Conservation (phyloP, 148 eudicot species). For the Rhododendron ferrugineum region DNA sequence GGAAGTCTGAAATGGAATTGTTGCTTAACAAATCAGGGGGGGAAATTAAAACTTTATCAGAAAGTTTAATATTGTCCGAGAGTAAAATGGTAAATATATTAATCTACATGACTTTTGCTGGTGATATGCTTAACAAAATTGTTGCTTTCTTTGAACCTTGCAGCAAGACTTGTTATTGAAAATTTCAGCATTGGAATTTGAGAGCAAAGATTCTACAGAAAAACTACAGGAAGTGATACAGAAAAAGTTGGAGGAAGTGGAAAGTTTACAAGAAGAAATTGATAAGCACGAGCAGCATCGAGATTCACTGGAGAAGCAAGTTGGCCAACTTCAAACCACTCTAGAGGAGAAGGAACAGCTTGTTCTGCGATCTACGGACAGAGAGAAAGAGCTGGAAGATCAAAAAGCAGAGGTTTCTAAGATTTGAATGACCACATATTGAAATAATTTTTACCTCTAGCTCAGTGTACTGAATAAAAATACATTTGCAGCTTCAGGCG, state of each 20-base stretch:
- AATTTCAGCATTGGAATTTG: slow-evolving; percentile 47
- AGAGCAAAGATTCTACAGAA: slow-evolving; percentile 45
- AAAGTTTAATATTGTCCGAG: slow-evolving; percentile 45
- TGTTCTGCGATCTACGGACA: slow-evolving; percentile 41
- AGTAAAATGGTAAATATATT: slow-evolving; percentile 48
- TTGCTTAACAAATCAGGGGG: slow-evolving; percentile 48
- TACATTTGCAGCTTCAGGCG: slow-evolving; percentile 45
- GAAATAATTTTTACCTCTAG: slow-evolving; percentile 2
- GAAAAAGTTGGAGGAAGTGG: slow-evolving; percentile 54
- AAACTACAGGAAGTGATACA: slow-evolving; percentile 55
- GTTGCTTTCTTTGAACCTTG: slow-evolving; percentile 15
- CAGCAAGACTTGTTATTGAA: slow-evolving; percentile 62
- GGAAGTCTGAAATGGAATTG: slow-evolving; percentile 49
- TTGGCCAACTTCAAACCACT: slow-evolving; percentile 32
- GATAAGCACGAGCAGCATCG: slow-evolving; percentile 40
- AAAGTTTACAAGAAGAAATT: slow-evolving; percentile 46
- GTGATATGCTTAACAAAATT: neutral
- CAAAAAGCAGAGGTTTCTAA: slow-evolving; percentile 59
- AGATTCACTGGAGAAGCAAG: slow-evolving; percentile 49
- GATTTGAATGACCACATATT: slow-evolving; percentile 8
- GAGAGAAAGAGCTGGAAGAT: slow-evolving; percentile 59
- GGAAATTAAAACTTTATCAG: slow-evolving; percentile 44
- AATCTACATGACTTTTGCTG: neutral
- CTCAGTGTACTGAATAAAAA: slow-evolving; percentile 3
- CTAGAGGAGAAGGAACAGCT: slow-evolving; percentile 67